Evolutionary conservation across 2,329 filamentous ascomycete species (phyloP).

Genomic region (Ceratocystis cacaofunesta): DNA sequence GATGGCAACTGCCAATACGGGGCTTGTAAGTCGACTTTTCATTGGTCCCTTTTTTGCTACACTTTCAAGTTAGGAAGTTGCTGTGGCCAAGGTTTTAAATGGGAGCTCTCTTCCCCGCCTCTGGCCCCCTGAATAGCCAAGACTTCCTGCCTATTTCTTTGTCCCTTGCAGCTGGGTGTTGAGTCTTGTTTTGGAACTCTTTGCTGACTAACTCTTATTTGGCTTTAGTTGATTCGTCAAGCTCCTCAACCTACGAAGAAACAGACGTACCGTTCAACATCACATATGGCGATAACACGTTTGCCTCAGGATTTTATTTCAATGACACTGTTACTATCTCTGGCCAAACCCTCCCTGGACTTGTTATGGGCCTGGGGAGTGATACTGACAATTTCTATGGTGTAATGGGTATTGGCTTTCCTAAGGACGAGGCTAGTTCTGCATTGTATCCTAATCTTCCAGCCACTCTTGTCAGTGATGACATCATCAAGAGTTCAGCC

Average conservation of each 20-base stretch:
- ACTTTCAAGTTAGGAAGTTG: no score
- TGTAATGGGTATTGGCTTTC: constrained; percentile 46
- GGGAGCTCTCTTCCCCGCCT: not conserved
- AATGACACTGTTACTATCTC: constrained; percentile 42
- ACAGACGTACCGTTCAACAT: constrained; percentile 39
- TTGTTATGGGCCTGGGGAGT: constrained; percentile 44
- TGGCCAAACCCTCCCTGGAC: constrained; percentile 34
- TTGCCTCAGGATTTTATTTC: constrained; percentile 43
- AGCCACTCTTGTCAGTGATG: constrained; percentile 45
- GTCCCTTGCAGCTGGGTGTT: not conserved
- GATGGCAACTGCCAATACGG: constrained; percentile 20
- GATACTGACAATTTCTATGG: constrained; percentile 42
- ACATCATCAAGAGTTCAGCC: constrained; percentile 48
- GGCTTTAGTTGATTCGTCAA: constrained; percentile 29
- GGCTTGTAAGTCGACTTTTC: constrained; percentile 24
- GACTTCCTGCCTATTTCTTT: not conserved
- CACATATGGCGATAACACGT: constrained; percentile 45
- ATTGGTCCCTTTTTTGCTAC: not conserved
- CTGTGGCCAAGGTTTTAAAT: not conserved
- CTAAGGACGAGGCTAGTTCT: constrained; percentile 34
- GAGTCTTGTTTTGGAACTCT: not conserved
- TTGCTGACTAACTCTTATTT: constrained; percentile 13
- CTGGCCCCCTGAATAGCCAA: no score
- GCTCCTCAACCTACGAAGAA: constrained; percentile 34
- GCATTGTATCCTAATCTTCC: constrained; percentile 44